Base-by-base conservation (phyloP, 164 flowering plant species). In the Aristolochia contorta region DNA sequence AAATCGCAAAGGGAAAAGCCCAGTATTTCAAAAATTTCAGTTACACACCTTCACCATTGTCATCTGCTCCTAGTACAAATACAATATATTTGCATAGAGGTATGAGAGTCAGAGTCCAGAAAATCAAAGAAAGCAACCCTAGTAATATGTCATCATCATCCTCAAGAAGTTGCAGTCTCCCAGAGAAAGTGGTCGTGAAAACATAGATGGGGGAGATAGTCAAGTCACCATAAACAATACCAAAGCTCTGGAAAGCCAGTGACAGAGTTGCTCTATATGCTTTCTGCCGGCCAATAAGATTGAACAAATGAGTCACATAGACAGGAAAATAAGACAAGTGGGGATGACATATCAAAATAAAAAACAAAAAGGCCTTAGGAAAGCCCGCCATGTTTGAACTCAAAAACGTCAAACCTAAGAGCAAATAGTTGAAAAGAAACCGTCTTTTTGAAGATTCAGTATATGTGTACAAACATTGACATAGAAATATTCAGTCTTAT, bases 221-320 rank as follows among this genome's bases (percentile, higher is more conserved):
- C 14, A 77, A 59, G 67, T 77, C 80, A 41, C 80, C 80, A 66
- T 77, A 77, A 16, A 77, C 77, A 20, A 77, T 72, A 8, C 80
- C 80, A 57, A 73, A 69, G 64, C 77, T 73, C 67, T 77, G 80
- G 33, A 73, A 77, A 22, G 75, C 80, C 47, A 77, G 72, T 18
- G 45, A 58, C 1, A 73, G 63, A 6, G 72, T 65, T 2, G 69
- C 27, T 59, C 54, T 72, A 54, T 65, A 62, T 6, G 55, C 46
- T 37, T 53, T 67, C 75, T 72, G 75, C 67, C 30, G 45, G 25
- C 0, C 25, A 46, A 45, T 4, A 37, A 37, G 16, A 58, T 10
- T 58, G 53, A 43, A 62, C 27, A 22, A 13, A 55, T 21, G 41
- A 54, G 23, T 19, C 20, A 43, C 24, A 12, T n/a, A 43, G 12